These are phyloP conservation scores for Aspergillus nomiae DNA, from an alignment of 2,329 filamentous ascomycete genomes.

Conservation along the genomic window DNA sequence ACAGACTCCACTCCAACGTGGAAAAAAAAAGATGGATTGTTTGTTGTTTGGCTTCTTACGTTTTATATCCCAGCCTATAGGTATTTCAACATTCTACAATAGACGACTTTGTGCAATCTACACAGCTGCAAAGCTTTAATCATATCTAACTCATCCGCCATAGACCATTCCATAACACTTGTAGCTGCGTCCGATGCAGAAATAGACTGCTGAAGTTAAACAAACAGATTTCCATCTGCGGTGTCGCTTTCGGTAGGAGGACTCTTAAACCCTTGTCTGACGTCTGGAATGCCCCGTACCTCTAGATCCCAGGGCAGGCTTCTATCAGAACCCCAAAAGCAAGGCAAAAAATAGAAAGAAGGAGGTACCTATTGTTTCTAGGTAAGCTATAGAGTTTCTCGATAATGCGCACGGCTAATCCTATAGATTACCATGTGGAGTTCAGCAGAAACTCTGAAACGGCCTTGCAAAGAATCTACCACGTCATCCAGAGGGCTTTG, in stretches of 20 bases:
- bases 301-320: background rate
- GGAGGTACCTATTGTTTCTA: background rate
- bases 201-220: too few relatives aligned
- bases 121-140: background rate
- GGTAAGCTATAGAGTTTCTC: background rate
- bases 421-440: background rate
- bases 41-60: background rate
- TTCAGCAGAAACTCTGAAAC: background rate
- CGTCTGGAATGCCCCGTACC: too few relatives aligned
- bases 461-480: background rate
- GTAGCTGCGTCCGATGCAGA: too few relatives aligned
- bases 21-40: background rate
- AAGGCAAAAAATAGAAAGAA: background rate
- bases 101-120: background rate
- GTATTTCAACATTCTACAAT: background rate
- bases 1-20: background rate
- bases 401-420: background rate
- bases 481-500: too few relatives aligned
- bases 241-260: too few relatives aligned
- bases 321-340: background rate
- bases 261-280: too few relatives aligned
- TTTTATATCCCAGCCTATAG: slow-evolving; percentile 2
- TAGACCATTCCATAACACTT: background rate
- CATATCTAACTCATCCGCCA: background rate
- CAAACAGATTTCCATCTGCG: too few relatives aligned